Conservation (phyloP, 345 rosid species). For the Dimocarpus longan region DNA sequence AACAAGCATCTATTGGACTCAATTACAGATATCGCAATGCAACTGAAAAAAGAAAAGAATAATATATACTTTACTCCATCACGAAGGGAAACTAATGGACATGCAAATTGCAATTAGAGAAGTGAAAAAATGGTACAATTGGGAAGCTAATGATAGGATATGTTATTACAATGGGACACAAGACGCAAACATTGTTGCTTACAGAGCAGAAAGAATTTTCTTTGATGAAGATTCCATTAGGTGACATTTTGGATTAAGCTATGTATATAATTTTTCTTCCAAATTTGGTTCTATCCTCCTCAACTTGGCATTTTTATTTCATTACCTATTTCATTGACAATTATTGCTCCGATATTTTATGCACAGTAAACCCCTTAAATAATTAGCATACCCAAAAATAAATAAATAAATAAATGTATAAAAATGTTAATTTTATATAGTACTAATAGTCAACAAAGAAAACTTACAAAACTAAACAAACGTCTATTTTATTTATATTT, state of each 20-base stretch:
- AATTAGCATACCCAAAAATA: too few relatives aligned
- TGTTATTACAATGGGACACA: not conserved
- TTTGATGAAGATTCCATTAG: constrained; percentile 3
- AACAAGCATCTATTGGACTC: too few relatives aligned
- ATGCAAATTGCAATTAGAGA: not conserved
- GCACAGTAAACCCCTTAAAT: too few relatives aligned
- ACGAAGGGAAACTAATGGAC: too few relatives aligned
- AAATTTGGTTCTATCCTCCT: not conserved
- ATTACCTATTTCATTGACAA: too few relatives aligned
- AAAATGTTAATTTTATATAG: too few relatives aligned
- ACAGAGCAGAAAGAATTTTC: not conserved
- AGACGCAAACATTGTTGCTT: not conserved
- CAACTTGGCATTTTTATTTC: too few relatives aligned
- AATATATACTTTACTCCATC: too few relatives aligned
- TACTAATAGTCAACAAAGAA: not conserved
- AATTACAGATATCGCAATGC: too few relatives aligned
- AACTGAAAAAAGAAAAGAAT: too few relatives aligned
- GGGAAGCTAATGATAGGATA: not conserved
- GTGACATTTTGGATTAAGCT: not conserved
- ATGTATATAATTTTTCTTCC: not conserved
- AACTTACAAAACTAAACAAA: not conserved
- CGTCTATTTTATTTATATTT: not conserved
- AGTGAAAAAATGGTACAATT: not conserved
- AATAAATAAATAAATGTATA: too few relatives aligned
- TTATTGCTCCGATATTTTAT: too few relatives aligned